These are phyloP conservation scores for Bothriochloa decipiens DNA, from an alignment of 176 grass and related monocot species.

Conservation along the genomic window DNA sequence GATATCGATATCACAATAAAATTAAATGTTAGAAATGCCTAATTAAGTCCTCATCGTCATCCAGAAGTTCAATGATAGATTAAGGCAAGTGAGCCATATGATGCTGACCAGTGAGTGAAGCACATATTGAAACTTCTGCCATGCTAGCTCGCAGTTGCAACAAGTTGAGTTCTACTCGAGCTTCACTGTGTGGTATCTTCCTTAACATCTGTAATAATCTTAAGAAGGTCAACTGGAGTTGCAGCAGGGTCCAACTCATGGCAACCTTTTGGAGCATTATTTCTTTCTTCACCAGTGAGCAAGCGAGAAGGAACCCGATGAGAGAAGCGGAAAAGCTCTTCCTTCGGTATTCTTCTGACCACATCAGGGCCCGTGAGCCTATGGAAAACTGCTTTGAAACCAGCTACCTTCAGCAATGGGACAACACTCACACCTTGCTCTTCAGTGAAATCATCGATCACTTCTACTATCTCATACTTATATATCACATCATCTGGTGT, in stretches of 20 bases:
- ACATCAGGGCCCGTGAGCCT: conserved; percentile 41
- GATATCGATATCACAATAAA: conserved; percentile 37
- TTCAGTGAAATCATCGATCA: conserved; percentile 53
- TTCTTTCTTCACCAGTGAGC: conserved; percentile 69
- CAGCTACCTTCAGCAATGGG: conserved; percentile 65
- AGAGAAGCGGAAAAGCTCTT: conserved; percentile 81
- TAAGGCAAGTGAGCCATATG: conserved; percentile 21
- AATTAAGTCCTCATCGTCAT: conserved; percentile 29
- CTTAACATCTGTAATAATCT: conserved; percentile 63
- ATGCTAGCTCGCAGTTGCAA: conserved; percentile 22
- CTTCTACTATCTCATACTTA: conserved; percentile 72
- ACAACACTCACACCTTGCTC: conserved; percentile 54
- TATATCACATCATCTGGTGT: conserved; percentile 65
- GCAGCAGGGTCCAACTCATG: conserved; percentile 75
- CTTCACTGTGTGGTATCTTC: conserved; percentile 37
- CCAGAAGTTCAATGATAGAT: conserved; percentile 34
- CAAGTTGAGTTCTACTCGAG: conserved; percentile 36
- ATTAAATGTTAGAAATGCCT: conserved; percentile 46
- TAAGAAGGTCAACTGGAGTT: conserved; percentile 65
- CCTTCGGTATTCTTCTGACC: conserved; percentile 59
- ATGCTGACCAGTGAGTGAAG: conserved; percentile 5
- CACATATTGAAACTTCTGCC: neutral
- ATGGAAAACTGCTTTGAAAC: conserved; percentile 72
- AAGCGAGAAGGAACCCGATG: conserved; percentile 70
- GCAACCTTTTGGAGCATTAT: conserved; percentile 70